phyloP scores from a whole-genome alignment of 345 rosid genomes.

The Eucalyptus virginea region DNA sequence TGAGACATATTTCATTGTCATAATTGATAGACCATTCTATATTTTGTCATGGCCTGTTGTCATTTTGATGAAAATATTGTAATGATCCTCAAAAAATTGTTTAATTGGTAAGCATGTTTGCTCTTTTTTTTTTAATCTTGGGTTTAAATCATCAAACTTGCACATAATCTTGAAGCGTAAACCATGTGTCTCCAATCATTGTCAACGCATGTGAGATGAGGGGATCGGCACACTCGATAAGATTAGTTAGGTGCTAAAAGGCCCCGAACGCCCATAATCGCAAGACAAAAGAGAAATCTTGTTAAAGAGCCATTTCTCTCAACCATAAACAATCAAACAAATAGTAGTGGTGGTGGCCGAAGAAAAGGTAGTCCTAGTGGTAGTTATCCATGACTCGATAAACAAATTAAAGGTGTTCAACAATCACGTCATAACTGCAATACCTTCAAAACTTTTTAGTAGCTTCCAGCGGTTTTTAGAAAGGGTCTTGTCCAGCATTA shows the following conservation, averaged over 20 bases:
- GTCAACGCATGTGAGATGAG: neutral
- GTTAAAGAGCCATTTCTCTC: neutral
- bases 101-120: neutral
- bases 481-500: neutral
- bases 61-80: neutral
- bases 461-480: neutral
- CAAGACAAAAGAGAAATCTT: neutral
- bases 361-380: neutral
- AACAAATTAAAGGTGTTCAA: neutral
- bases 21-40: neutral
- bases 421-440: neutral
- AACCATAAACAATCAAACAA: neutral
- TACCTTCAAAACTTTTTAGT: neutral
- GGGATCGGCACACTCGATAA: neutral
- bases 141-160: fast-evolving
- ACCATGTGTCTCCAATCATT: neutral
- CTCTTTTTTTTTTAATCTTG: neutral
- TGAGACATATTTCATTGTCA: neutral
- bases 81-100: neutral
- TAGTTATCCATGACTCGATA: neutral
- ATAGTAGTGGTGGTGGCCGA: neutral
- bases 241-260: neutral
- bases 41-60: fast-evolving
- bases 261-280: neutral
- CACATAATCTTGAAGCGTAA: neutral